Conservation (phyloP, 306 rosid species). For the Sophora flavescens region DNA sequence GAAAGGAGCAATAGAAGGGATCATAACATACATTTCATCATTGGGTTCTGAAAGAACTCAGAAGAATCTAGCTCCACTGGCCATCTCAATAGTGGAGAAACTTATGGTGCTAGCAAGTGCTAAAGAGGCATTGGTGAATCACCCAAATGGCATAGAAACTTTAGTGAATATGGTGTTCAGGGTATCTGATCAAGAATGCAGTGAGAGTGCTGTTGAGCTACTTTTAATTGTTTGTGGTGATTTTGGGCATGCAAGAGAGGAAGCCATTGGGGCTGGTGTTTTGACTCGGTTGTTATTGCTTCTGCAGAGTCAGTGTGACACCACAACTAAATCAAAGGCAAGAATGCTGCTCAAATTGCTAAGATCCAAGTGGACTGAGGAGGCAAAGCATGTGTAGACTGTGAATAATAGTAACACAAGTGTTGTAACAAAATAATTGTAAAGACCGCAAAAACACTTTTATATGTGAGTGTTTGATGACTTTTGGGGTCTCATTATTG, state of each 20-base stretch:
- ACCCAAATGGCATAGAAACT: constrained; percentile 54
- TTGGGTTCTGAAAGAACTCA: constrained; percentile 44
- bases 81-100: constrained; percentile 64
- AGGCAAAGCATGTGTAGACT: constrained; percentile 40
- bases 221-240: constrained; percentile 63
- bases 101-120: constrained; percentile 62
- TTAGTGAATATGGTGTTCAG: constrained; percentile 74
- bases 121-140: constrained; percentile 58
- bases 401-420: constrained; percentile 11
- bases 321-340: constrained; percentile 72
- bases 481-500: constrained; percentile 19
- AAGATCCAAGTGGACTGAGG: constrained; percentile 66
- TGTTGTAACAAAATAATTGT: neutral
- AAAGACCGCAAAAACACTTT: neutral
- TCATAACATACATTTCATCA: constrained; percentile 59
- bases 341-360: constrained; percentile 81
- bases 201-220: constrained; percentile 72
- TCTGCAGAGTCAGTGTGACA: constrained; percentile 76
- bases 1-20: constrained; percentile 65
- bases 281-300: constrained; percentile 75
- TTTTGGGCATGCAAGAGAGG: constrained; percentile 62
- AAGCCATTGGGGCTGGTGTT: constrained; percentile 70
- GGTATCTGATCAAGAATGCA: constrained; percentile 73
- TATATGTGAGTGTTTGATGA: neutral
- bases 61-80: constrained; percentile 52